A percentile compares a stretch with the other conserved stretches of the same genome.
phyloP scores from a whole-genome alignment of 371 early-diverging fungal genomes.

The Batrachochytrium dendrobatidis region DNA sequence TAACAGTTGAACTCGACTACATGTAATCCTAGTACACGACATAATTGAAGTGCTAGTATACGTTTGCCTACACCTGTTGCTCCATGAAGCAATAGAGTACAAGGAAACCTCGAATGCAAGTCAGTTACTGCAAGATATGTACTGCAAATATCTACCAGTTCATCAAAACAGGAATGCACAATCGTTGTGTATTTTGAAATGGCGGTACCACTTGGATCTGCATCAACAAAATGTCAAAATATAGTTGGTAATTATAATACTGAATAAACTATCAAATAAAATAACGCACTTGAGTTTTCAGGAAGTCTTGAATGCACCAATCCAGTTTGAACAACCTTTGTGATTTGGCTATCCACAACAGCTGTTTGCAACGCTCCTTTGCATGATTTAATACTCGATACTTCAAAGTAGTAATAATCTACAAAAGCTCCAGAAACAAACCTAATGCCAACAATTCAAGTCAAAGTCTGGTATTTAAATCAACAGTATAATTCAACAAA shows the following conservation, averaged over 20 bases:
- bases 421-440: too few species aligned
- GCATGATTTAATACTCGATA: too few species aligned
- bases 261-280: background rate
- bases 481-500: background rate
- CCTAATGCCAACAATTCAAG: background rate
- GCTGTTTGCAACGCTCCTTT: too few species aligned
- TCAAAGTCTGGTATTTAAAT: background rate
- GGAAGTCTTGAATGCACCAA: constrained; percentile 56
- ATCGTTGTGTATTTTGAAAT: background rate
- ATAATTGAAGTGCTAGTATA: constrained; percentile 53
- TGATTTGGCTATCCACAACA: too few species aligned
- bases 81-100: constrained; percentile 71
- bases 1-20: constrained; percentile 24
- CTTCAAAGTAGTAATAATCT: too few species aligned
- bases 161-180: background rate
- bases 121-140: constrained; percentile 5
- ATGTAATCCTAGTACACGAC: constrained; percentile 69
- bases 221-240: constrained; percentile 3
- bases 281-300: too few species aligned
- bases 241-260: background rate
- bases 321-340: constrained; percentile 37
- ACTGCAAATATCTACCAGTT: constrained; percentile 1
- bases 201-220: background rate
- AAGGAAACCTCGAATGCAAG: constrained; percentile 57
- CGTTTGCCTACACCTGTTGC: constrained; percentile 81